These are phyloP conservation scores for Sarcomyxa edulis DNA, from an alignment of 768 basidiomycete species.

Conservation along the genomic window DNA sequence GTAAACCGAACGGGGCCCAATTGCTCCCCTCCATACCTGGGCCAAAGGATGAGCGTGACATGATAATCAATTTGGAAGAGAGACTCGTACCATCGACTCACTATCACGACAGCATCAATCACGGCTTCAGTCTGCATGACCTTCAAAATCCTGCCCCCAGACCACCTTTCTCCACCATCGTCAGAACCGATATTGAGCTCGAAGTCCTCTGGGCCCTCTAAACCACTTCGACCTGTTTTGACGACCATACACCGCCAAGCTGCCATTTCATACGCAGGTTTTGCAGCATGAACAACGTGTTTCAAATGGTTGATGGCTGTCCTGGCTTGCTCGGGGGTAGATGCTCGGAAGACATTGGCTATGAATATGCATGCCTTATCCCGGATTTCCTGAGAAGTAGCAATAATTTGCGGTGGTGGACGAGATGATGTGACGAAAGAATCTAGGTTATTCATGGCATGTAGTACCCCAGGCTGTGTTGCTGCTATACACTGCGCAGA, in stretches of 20 bases:
- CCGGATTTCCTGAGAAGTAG: slow-evolving; percentile 68
- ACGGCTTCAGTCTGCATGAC: slow-evolving; percentile 66
- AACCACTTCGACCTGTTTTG: slow-evolving; percentile 58
- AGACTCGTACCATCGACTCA: slow-evolving; percentile 64
- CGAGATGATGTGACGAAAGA: slow-evolving; percentile 43
- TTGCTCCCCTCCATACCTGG: slow-evolving; percentile 78
- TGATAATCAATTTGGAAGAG: neutral
- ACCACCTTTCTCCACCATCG: slow-evolving; percentile 80
- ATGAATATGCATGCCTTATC: slow-evolving; percentile 74
- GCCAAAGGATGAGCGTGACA: neutral
- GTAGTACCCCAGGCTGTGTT: no score
- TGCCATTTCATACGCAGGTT: slow-evolving; percentile 66
- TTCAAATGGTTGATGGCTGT: slow-evolving; percentile 46
- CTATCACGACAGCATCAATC: slow-evolving; percentile 75
- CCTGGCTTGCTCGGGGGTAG: slow-evolving; percentile 45
- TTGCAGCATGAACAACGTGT: slow-evolving; percentile 50
- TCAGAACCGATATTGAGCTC: slow-evolving; percentile 55
- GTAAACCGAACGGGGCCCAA: slow-evolving; percentile 71
- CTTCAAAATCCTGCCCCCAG: slow-evolving; percentile 54
- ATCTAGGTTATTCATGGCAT: slow-evolving; percentile 38
- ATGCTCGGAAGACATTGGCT: slow-evolving; percentile 55
- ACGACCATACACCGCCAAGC: slow-evolving; percentile 79
- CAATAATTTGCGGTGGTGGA: slow-evolving; percentile 39
- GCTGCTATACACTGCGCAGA: no score
- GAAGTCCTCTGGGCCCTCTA: slow-evolving; percentile 74